These are phyloP conservation scores for Larix sibirica DNA, from an alignment of 83 land plant genomes.

Conservation along the genomic window DNA sequence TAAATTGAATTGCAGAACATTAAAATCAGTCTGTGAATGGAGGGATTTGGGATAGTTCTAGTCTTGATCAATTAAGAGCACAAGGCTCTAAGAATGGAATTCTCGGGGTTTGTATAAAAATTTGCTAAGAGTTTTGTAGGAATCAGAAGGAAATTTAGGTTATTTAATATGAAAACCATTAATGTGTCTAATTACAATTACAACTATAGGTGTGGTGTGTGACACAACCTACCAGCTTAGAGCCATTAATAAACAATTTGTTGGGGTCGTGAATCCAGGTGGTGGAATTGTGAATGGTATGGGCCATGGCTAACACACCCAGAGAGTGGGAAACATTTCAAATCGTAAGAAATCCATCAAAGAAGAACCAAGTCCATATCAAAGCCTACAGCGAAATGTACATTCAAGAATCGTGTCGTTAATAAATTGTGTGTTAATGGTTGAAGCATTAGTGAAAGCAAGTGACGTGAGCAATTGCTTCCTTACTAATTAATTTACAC, in stretches of 20 bases:
- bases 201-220: constrained; percentile 57
- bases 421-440: no score
- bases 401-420: constrained; percentile 41
- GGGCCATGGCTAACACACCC: constrained; percentile 17
- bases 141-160: no score
- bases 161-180: no score
- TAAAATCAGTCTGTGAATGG: no score
- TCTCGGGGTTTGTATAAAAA: background rate
- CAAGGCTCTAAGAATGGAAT: background rate
- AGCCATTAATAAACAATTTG: constrained; percentile 53
- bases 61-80: no score
- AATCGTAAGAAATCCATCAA: constrained; percentile 30
- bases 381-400: constrained; percentile 59
- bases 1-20: no score
- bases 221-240: constrained; percentile 41
- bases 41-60: no score
- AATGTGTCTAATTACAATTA: no score
- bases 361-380: constrained; percentile 45
- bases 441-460: no score
- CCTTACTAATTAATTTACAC: no score
- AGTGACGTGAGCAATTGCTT: no score
- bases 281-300: constrained; percentile 27
- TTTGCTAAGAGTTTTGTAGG: no score
- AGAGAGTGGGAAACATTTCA: constrained; percentile 42
- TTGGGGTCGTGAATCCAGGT: constrained; percentile 24